These are phyloP conservation scores for Nicotiana attenuata DNA, from an alignment of 257 asterid species.

Conservation along the genomic window DNA sequence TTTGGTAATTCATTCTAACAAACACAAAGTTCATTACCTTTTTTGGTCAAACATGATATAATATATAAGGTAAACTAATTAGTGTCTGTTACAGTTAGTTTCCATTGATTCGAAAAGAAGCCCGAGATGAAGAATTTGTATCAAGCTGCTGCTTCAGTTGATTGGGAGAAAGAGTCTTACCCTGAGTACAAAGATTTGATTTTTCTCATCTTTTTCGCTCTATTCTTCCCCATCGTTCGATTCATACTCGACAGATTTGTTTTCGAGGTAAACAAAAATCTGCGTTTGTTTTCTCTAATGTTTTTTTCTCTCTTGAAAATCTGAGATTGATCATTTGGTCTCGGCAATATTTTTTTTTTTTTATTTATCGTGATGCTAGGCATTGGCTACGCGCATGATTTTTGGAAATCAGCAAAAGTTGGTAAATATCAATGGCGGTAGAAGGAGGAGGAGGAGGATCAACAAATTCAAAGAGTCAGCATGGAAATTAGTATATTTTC, in stretches of 20 bases:
- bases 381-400: conserved; percentile 18
- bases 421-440: conserved; percentile 4
- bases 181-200: conserved; percentile 24
- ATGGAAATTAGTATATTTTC: conserved; percentile 27
- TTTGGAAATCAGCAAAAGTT: conserved; percentile 1
- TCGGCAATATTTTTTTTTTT: not conserved
- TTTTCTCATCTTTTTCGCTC: conserved; percentile 7
- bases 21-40: too few species aligned
- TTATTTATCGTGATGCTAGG: conserved; percentile 17
- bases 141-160: not conserved
- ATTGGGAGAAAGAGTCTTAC: conserved; percentile 23
- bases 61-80: too few species aligned
- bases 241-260: conserved; percentile 18
- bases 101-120: not conserved
- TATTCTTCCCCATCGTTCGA: conserved; percentile 22
- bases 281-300: not conserved
- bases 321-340: not conserved
- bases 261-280: conserved; percentile 18
- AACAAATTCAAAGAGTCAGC: conserved; percentile 34
- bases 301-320: not conserved
- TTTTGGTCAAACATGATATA: too few species aligned
- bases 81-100: too few species aligned
- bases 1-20: not conserved
- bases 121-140: not conserved
- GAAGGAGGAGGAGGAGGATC: conserved; percentile 12